Evolutionary conservation across 1,139 yeast genomes (phyloP).

Genomic region (Blastobotrys apis): DNA sequence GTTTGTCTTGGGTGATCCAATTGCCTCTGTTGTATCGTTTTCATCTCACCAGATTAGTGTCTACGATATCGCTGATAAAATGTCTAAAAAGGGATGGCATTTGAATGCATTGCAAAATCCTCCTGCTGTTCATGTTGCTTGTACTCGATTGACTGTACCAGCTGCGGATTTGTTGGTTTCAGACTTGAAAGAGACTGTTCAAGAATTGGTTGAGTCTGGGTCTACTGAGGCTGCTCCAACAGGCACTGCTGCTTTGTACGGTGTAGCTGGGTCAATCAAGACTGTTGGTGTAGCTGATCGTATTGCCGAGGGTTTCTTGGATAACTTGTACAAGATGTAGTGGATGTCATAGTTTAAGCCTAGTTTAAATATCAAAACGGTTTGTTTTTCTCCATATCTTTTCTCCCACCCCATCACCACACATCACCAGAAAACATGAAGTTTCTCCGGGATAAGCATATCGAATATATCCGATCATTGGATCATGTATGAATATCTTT

Average conservation of each 20-base stretch:
- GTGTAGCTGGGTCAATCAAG: conserved; percentile 87
- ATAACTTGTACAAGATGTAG: conserved; percentile 58
- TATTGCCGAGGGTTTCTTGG: conserved; percentile 73
- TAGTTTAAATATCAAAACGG: too few relatives aligned
- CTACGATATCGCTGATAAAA: conserved; percentile 68
- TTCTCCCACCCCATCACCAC: background rate
- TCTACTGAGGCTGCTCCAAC: conserved; percentile 32
- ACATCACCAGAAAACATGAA: conserved; percentile 7
- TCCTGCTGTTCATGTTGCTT: conserved; percentile 84
- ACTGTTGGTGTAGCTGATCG: conserved; percentile 84
- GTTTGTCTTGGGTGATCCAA: conserved; percentile 77
- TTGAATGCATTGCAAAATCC: conserved; percentile 82
- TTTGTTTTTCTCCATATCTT: background rate
- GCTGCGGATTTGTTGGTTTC: conserved; percentile 58
- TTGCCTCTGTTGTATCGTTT: conserved; percentile 77
- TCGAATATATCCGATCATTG: conserved; percentile 47
- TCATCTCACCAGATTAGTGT: conserved; percentile 55
- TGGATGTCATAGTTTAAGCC: too few relatives aligned
- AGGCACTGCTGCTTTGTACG: conserved; percentile 81
- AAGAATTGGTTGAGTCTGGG: conserved; percentile 38
- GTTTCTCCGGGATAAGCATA: conserved; percentile 45
- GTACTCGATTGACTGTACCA: conserved; percentile 65
- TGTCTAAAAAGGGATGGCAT: conserved; percentile 81
- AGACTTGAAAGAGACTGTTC: conserved; percentile 50
- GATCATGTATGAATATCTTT: conserved; percentile 35